Evolutionary conservation across 2,329 filamentous ascomycete species (phyloP), one percentile per base, ranked within the genome.

Genomic region (Cryphonectria japonica): DNA sequence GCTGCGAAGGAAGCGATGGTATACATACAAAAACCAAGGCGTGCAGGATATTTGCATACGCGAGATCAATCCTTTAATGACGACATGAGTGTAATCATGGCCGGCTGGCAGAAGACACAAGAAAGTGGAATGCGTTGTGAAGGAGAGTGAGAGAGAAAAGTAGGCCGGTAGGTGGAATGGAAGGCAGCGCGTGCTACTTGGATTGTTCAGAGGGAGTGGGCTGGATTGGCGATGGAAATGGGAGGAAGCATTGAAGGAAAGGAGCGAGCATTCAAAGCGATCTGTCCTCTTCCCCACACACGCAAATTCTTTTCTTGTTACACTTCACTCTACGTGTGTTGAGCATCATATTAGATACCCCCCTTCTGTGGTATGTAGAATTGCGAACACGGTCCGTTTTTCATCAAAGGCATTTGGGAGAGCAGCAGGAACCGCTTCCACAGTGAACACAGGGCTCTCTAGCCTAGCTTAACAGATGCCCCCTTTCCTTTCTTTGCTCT

Each of bases 281-380:
- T 66, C 39, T 46, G 8, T 66, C 39, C 32, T 52, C 8, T 52
- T 16, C 11, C 43, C 19, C 16, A 22, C 16, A 46, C 3, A 50
- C 46, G 22, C 19, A 26, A 26, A 50, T 11, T 13, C 2, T 54
- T 54, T 19, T 43, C 26, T 34, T 26, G 6, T 60, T 46, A 22
- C n/a, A 37, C 54, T 26, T 50, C 69, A 46, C 57, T 62, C 69
- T 65, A 54, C 68, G 70, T 72, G 46, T 72, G 68, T 70, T 70
- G 71, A 70, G 64, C 68, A 70, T 68, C 66, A 68, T 68, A 65
- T 68, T 70, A 70, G 71, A 72, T 72, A 72, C 71, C 71, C 71
- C 43, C 43, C 19, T 16, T n/a, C 46, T 50, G 68, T 66, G 59
- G 68, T 39, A 61, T 32, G 60, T 70, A 54, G 34, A 69, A 54